Conservation (phyloP, 2,329 filamentous ascomycete genomes). For the Aspergillus sp. region DNA sequence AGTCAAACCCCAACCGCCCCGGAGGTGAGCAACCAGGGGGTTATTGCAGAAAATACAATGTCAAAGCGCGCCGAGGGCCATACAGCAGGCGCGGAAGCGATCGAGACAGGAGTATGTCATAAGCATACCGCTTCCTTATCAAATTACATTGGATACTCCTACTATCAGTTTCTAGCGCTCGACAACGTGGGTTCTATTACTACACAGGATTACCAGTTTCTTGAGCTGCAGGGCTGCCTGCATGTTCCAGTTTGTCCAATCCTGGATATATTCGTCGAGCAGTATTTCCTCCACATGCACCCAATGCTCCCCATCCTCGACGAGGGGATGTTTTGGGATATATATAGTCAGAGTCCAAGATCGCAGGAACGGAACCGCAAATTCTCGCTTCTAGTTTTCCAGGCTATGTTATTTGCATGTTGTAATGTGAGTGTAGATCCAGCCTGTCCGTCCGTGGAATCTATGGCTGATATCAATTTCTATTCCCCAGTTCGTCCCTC, state of each 20-base stretch:
- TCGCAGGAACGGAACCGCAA: background rate
- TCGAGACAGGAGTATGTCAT: background rate
- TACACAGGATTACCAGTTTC: background rate
- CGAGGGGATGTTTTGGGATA: background rate
- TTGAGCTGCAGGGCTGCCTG: background rate
- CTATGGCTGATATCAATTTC: background rate
- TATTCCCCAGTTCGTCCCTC: background rate
- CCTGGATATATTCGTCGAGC: background rate
- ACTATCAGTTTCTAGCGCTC: background rate
- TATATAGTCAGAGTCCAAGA: background rate
- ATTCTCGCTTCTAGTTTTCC: background rate
- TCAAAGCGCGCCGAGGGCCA: background rate
- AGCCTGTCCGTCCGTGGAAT: background rate
- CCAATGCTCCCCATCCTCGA: background rate
- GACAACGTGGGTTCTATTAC: background rate
- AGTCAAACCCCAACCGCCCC: too few relatives aligned
- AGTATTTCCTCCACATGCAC: background rate
- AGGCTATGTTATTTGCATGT: background rate
- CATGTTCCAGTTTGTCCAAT: background rate
- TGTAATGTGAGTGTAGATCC: background rate
- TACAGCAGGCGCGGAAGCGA: background rate
- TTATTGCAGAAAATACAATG: too few relatives aligned
- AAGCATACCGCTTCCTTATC: background rate
- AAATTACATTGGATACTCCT: background rate
- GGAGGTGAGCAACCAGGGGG: too few relatives aligned